Conservation (phyloP, 208 protist genomes). For the Wallacemonas collosoma region DNA sequence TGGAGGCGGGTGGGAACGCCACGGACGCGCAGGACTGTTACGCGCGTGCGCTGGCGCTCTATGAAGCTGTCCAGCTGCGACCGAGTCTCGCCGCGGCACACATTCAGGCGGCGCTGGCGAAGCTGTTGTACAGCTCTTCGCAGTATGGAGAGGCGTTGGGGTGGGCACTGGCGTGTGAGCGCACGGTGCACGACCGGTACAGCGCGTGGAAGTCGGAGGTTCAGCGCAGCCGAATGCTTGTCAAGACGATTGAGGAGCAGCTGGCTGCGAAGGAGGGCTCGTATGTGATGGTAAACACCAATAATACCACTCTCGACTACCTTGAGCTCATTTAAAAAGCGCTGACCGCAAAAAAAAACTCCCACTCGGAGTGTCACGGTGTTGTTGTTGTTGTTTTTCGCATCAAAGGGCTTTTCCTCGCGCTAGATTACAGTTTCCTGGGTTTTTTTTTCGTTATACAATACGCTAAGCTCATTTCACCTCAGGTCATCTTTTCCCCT, state of each 20-base stretch:
- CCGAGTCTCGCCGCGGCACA: constrained; percentile 32
- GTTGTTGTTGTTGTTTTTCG: too few relatives aligned
- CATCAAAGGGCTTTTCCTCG: too few relatives aligned
- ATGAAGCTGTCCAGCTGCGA: constrained; percentile 41
- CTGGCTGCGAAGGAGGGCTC: constrained; percentile 46
- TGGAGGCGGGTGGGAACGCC: constrained; percentile 36
- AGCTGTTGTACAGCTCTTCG: constrained; percentile 47
- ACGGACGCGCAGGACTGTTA: constrained; percentile 47
- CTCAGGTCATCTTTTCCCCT: too few relatives aligned
- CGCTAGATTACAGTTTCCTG: too few relatives aligned
- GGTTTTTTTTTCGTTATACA: too few relatives aligned
- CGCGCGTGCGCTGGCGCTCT: constrained; percentile 41
- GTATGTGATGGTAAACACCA: constrained; percentile 43
- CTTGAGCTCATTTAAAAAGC: constrained; percentile 17
- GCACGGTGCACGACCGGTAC: constrained; percentile 36
- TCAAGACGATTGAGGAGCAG: constrained; percentile 33
- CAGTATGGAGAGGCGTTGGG: constrained; percentile 51
- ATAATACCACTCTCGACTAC: constrained; percentile 12
- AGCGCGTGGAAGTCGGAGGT: constrained; percentile 46
- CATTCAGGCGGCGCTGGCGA: constrained; percentile 41
- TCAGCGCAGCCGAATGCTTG: constrained; percentile 23
- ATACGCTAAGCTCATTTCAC: too few relatives aligned
- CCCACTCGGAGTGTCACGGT: too few relatives aligned
- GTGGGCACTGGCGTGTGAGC: constrained; percentile 40
- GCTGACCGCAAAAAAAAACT: too few relatives aligned